phyloP scores from a whole-genome alignment of 2,329 filamentous ascomycete species.

The Bipolaris zeicola region DNA sequence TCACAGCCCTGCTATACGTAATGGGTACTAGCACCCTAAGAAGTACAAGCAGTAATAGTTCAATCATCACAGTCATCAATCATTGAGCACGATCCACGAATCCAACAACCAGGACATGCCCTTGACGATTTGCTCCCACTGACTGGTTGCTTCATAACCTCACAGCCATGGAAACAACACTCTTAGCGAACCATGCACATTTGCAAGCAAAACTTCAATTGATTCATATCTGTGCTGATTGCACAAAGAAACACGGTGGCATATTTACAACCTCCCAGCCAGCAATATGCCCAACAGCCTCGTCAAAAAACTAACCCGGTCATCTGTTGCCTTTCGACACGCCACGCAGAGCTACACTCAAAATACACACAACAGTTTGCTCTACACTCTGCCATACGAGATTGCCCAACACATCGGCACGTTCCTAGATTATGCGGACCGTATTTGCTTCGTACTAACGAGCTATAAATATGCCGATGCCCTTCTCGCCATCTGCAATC shows the following conservation, averaged over 20 bases:
- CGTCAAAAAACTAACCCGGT: not conserved
- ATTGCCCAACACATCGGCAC: not conserved
- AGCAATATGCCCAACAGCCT: not conserved
- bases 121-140: too few species aligned
- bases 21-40: not conserved
- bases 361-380: not conserved
- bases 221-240: not conserved
- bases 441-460: constrained; percentile 1
- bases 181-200: not conserved
- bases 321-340: not conserved
- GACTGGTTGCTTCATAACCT: not conserved
- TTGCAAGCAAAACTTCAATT: not conserved
- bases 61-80: not conserved
- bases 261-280: not conserved
- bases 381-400: constrained; percentile 5
- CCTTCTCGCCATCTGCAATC: not conserved
- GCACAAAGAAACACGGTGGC: not conserved
- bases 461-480: not conserved
- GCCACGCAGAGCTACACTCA: not conserved
- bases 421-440: constrained; percentile 1
- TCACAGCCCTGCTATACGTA: too few species aligned
- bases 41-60: not conserved
- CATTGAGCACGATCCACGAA: not conserved
- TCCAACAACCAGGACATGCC: not conserved
- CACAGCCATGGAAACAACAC: not conserved